Base-by-base conservation (phyloP, 2,329 filamentous ascomycete genomes). In the Aschersonia sp. region DNA sequence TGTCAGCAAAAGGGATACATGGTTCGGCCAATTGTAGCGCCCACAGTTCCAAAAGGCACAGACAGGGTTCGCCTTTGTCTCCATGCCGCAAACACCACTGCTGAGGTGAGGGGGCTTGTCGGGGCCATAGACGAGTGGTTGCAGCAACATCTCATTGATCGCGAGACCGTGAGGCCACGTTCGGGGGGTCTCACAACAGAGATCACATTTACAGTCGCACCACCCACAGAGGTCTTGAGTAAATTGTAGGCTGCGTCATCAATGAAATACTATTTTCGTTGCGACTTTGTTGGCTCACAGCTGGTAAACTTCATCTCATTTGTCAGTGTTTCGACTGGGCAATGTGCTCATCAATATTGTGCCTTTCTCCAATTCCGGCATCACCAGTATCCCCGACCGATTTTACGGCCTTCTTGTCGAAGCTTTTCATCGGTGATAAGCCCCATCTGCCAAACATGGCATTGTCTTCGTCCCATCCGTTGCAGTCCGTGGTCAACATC, bases 401-500 rank as follows among this genome's bases (percentile, higher is more conserved):
- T 47, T 44, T 40, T 4, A 55, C 38, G 3, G 63, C 59, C 57
- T 65, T 68, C 50, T 65, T 56, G 31, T 50, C 54, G 48, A 70
- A 71, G 58, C 66, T 72, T 64, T 70, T 69, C 87, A 95, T 94
- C 1, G 88, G 85, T 58, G 78, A 73, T 50, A 92, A 68, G 0
- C 89, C 89, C 84, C 87, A 94, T 46, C 79, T 75, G 2, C 81
- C 77, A 67, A 95, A 94, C 80, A 94, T 86, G 42, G 70, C 80
- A 52, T 78, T 81, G 59, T 95, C 89, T 65, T 94, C 85, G 52
- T 92, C 87, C 85, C 86, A 95, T 31, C 87, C 86, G 55, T 87
- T 89, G 61, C 87, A 94, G 49, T 89, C 85, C 0, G 89, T 95
- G 4, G 89, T 95, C 66, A 94, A 64, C 89, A 95, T 94, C 74